A percentile compares a stretch with the other conserved stretches of the same genome.
These are phyloP conservation scores for Verticillium klebahnii DNA, from an alignment of 2,329 filamentous ascomycete species.

Conservation along the genomic window DNA sequence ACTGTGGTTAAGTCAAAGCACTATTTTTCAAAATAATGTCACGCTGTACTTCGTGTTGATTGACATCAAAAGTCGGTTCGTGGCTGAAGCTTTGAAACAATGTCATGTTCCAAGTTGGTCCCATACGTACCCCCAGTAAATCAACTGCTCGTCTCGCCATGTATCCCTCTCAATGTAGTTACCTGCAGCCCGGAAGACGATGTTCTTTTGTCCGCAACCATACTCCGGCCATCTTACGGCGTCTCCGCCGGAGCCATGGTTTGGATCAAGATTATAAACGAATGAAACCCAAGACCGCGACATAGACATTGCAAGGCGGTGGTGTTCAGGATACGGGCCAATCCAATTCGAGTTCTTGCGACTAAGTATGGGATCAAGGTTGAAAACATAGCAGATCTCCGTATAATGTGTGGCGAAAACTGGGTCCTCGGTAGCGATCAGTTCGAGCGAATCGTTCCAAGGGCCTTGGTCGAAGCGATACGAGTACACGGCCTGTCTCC, in stretches of 20 bases:
- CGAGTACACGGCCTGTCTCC: background rate
- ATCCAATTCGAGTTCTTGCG: background rate
- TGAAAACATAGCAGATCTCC: background rate
- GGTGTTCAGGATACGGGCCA: background rate
- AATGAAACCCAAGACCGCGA: background rate
- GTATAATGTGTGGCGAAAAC: background rate
- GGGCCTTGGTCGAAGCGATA: background rate
- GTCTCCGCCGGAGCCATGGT: background rate
- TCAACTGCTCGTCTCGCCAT: background rate
- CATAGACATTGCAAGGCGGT: background rate
- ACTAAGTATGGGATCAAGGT: background rate
- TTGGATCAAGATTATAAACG: background rate
- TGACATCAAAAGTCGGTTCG: too few relatives aligned
- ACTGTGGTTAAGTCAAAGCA: too few relatives aligned
- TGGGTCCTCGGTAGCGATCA: background rate
- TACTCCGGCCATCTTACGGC: conserved; percentile 17
- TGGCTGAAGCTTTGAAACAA: too few relatives aligned
- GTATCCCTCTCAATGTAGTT: background rate
- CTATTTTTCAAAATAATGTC: too few relatives aligned
- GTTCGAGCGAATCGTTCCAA: background rate
- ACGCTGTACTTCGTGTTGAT: too few relatives aligned
- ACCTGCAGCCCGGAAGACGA: background rate
- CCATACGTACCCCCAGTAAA: background rate
- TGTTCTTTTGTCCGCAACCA: background rate
- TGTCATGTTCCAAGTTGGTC: background rate